A percentile compares a stretch with the other conserved stretches of the same genome.
These are phyloP conservation scores for Kurtzmaniella quercitrusa DNA, from an alignment of 1,139 yeast genomes.

Conservation along the genomic window DNA sequence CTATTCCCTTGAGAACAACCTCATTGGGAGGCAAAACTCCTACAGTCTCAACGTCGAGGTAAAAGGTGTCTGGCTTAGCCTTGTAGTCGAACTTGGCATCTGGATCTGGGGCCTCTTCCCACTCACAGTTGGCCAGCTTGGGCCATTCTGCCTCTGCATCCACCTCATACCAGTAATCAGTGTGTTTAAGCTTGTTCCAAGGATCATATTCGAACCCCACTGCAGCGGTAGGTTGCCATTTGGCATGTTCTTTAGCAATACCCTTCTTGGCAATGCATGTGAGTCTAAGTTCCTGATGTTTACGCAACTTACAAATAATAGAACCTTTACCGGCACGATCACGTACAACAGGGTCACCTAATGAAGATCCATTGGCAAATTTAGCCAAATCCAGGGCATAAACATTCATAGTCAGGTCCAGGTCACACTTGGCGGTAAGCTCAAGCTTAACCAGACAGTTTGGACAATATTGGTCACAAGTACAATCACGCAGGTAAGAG, in stretches of 20 bases:
- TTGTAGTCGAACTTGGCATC: conserved; percentile 83
- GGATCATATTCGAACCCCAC: conserved; percentile 98
- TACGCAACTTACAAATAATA: conserved; percentile 82
- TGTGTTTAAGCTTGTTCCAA: conserved; percentile 95
- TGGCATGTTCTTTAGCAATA: conserved; percentile 96
- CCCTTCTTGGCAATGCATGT: conserved; percentile 97
- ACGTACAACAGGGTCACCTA: conserved; percentile 82
- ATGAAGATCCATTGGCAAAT: conserved; percentile 41
- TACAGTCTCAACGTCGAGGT: conserved; percentile 87
- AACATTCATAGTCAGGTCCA: conserved; percentile 84
- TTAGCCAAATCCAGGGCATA: conserved; percentile 80
- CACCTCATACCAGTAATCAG: conserved; percentile 95
- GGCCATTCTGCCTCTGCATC: conserved; percentile 94
- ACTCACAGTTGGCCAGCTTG: conserved; percentile 77
- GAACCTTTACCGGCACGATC: conserved; percentile 77
- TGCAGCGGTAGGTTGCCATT: conserved; percentile 98
- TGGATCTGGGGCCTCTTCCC: conserved; percentile 94
- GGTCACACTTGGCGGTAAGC: conserved; percentile 81
- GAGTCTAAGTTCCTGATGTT: conserved; percentile 85
- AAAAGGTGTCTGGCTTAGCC: conserved; percentile 78
- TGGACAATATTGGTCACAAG: conserved; percentile 96
- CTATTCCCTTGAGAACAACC: conserved; percentile 79
- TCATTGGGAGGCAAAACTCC: conserved; percentile 88
- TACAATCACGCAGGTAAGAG: conserved; percentile 88
- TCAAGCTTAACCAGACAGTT: conserved; percentile 88